Conservation (phyloP, 176 grass and related monocot species). For the Oryza glumipatula region DNA sequence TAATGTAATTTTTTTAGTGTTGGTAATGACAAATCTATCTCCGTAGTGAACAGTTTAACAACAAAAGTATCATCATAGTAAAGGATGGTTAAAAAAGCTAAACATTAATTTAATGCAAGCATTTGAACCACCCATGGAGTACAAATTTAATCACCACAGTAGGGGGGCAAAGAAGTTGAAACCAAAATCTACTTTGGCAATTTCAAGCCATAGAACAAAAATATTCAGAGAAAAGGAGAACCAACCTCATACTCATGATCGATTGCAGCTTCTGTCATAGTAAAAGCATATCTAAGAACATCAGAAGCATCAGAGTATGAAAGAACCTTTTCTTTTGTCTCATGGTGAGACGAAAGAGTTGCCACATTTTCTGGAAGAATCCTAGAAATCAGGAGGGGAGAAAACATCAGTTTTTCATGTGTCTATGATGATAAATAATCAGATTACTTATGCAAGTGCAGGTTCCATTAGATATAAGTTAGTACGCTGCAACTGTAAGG, state of each 20-base stretch:
- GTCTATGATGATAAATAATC: background rate
- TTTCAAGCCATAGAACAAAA: background rate
- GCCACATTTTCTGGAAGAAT: slow-evolving; percentile 72
- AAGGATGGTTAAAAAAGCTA: too few relatives aligned
- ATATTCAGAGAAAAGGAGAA: slow-evolving; percentile 43
- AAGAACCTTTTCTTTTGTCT: slow-evolving; percentile 66
- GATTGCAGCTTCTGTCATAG: slow-evolving; percentile 75
- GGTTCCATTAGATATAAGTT: background rate
- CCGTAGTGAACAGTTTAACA: too few relatives aligned
- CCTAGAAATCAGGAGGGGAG: slow-evolving; percentile 54
- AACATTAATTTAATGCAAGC: slow-evolving; percentile 14
- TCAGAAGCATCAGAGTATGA: slow-evolving; percentile 77
- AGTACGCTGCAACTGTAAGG: background rate
- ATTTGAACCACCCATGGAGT: background rate
- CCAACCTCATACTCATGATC: slow-evolving; percentile 90
- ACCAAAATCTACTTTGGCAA: slow-evolving; percentile 15
- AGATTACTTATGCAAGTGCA: background rate
- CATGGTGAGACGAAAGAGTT: slow-evolving; percentile 60
- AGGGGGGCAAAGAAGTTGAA: background rate
- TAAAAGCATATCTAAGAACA: slow-evolving; percentile 79
- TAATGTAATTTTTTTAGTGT: too few relatives aligned
- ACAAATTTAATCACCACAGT: background rate
- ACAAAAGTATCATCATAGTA: too few relatives aligned
- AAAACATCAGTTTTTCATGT: slow-evolving; percentile 24
- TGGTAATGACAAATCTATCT: too few relatives aligned